Evolutionary conservation across 495 filamentous ascomycete genomes (phyloP).

Genomic region (Neurospora pannonica): DNA sequence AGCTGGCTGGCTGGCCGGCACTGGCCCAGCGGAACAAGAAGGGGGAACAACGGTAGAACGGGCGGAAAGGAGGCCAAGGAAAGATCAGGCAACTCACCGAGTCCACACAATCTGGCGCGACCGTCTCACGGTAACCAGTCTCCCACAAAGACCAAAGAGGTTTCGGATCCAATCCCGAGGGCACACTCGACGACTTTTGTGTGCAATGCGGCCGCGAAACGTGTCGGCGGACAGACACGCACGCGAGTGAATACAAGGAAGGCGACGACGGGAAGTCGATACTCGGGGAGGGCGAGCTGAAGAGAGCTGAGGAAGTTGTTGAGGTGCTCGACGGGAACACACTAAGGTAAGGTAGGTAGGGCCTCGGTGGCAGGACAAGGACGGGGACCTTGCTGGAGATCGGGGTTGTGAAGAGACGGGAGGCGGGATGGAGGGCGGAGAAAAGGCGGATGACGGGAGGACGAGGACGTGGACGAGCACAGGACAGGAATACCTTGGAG

Average conservation of each 20-base stretch:
- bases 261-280: not conserved
- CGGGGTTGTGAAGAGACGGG: not conserved
- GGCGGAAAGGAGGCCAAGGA: not conserved
- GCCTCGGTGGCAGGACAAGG: not conserved
- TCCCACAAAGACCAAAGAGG: slow-evolving; percentile 5
- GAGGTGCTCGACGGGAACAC: not conserved
- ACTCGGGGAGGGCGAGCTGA: not conserved
- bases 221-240: slow-evolving; percentile 3
- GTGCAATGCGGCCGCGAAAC: slow-evolving; percentile 4
- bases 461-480: not conserved
- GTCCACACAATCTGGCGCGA: not conserved
- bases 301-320: not conserved
- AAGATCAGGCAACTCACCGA: slow-evolving; percentile 4
- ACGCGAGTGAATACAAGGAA: not conserved
- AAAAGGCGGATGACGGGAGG: not conserved
- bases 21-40: not conserved
- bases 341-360: not conserved
- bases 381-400: not conserved
- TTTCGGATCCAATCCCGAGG: slow-evolving; percentile 5
- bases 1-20: slow-evolving; percentile 1
- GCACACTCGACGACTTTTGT: slow-evolving; percentile 2
- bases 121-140: slow-evolving; percentile 1
- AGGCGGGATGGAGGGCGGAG: not conserved
- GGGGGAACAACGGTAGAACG: not conserved
- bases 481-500: not conserved